Conservation (phyloP, 305 asterid species). For the Fraxinus dipetala region DNA sequence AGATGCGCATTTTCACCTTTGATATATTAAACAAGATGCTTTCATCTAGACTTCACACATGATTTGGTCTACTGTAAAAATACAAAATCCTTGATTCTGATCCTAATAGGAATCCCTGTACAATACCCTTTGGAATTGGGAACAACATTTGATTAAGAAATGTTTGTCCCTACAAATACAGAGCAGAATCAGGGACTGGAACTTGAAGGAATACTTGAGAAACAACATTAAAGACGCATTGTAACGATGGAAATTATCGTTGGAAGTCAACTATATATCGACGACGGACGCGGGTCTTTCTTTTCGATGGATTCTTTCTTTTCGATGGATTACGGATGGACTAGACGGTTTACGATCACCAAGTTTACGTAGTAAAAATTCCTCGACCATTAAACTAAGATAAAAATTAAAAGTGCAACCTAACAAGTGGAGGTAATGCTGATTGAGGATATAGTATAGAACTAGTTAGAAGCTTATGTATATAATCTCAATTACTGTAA, state of each 20-base stretch:
- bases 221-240: not conserved
- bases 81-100: not conserved
- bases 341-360: not conserved
- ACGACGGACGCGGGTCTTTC: not conserved
- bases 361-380: not conserved
- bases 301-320: too few species aligned
- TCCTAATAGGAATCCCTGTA: not conserved
- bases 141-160: not conserved
- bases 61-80: not conserved
- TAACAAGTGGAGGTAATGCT: not conserved
- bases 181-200: not conserved
- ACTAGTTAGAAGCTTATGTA: not conserved
- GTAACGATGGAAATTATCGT: not conserved
- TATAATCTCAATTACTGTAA: not conserved
- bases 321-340: not conserved
- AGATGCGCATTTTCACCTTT: not conserved
- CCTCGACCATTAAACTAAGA: not conserved
- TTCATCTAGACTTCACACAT: not conserved
- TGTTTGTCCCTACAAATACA: not conserved
- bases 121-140: not conserved
- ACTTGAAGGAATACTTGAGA: not conserved
- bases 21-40: not conserved
- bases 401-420: too few species aligned
- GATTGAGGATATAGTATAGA: not conserved
- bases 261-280: not conserved